phyloP scores from a whole-genome alignment of 139 green algal genomes.

The Helicosporidium sp. region DNA sequence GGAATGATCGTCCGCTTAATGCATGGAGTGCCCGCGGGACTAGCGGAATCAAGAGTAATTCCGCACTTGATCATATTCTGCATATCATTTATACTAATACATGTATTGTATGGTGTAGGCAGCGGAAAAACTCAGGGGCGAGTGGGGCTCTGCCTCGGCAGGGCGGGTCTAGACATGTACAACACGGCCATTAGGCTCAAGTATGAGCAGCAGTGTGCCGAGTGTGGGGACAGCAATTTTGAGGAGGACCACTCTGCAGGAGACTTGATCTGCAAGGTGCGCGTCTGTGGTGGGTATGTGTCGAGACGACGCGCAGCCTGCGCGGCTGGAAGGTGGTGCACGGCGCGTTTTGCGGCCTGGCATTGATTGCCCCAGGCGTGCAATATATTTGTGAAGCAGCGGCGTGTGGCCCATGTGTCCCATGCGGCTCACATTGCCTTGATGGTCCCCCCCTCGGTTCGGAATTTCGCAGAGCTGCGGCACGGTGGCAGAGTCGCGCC shows the following conservation, averaged over 20 bases:
- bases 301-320: not conserved
- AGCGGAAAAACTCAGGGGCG: too few relatives aligned
- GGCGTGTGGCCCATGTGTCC: too few relatives aligned
- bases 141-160: not conserved
- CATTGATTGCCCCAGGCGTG: not conserved
- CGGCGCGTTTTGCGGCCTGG: not conserved
- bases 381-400: too few relatives aligned
- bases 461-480: conserved; percentile 49
- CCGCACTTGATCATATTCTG: too few relatives aligned
- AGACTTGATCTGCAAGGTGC: conserved; percentile 55
- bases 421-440: not conserved
- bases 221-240: conserved; percentile 47
- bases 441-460: not conserved
- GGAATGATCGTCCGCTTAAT: too few relatives aligned
- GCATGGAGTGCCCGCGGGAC: too few relatives aligned
- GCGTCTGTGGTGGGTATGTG: not conserved
- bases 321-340: too few relatives aligned
- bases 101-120: not conserved
- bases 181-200: conserved; percentile 18
- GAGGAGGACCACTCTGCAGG: conserved; percentile 51
- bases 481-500: conserved; percentile 62
- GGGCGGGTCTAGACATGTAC: conserved; percentile 10
- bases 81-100: too few relatives aligned
- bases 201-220: conserved; percentile 34
- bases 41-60: too few relatives aligned